Percentiles rank a stretch among this genome's conserved stretches.
phyloP scores from a whole-genome alignment of 2,329 filamentous ascomycete genomes.

The Moelleriella libera region DNA sequence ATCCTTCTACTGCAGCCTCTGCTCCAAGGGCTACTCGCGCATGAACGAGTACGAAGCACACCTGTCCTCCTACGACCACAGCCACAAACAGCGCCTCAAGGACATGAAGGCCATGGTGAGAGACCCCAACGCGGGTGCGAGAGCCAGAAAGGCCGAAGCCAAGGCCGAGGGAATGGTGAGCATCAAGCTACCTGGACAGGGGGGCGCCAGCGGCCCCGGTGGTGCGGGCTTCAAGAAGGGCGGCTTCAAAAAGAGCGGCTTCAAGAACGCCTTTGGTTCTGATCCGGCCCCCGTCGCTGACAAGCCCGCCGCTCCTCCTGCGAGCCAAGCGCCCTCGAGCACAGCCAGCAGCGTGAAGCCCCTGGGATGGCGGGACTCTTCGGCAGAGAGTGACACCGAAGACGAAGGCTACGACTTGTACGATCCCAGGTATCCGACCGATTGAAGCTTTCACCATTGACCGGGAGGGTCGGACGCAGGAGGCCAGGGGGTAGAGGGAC shows the following conservation, averaged over 20 bases:
- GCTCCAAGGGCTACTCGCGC: constrained; percentile 85
- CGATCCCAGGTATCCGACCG: constrained; percentile 44
- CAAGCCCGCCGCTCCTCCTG: neutral
- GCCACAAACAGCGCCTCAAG: constrained; percentile 79
- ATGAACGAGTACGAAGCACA: constrained; percentile 96
- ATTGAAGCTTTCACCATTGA: constrained; percentile 24
- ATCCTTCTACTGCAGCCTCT: constrained; percentile 75
- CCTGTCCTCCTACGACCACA: constrained; percentile 87
- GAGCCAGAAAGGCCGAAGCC: constrained; percentile 55
- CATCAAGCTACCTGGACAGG: constrained; percentile 41
- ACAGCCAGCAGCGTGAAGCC: constrained; percentile 12
- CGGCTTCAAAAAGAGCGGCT: constrained; percentile 70
- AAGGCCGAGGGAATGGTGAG: constrained; percentile 56
- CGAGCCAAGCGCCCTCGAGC: neutral
- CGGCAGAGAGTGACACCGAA: constrained; percentile 48
- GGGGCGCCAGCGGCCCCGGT: constrained; percentile 8
- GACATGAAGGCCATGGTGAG: constrained; percentile 78
- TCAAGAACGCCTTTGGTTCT: constrained; percentile 61
- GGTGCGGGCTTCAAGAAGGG: constrained; percentile 48
- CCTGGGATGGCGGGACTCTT: constrained; percentile 8
- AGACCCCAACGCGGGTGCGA: constrained; percentile 50
- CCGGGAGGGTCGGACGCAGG: no score
- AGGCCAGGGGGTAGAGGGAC: no score
- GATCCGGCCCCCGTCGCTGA: constrained; percentile 19
- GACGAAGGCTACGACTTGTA: constrained; percentile 61